Evolutionary conservation across 371 early-diverging fungal genomes (phyloP), one percentile per base, ranked within the genome.

Genomic region (Phascolomyces articulosus): DNA sequence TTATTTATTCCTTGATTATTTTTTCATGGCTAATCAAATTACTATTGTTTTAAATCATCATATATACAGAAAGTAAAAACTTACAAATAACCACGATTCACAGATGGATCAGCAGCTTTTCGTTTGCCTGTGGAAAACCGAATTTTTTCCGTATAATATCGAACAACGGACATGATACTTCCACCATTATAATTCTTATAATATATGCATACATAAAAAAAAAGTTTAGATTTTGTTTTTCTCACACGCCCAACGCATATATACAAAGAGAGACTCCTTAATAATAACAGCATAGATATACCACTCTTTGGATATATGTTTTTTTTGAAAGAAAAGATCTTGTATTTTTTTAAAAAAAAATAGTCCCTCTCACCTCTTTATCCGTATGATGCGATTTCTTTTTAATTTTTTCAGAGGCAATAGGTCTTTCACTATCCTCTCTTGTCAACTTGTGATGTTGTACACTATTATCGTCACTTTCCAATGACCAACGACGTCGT

Each of bases 331-430:
- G 34, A 34, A 34, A 34, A 34, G 11, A 6, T 6, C 9, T 6
- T 31, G 9, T 31, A 31, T 31, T 9, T 1, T 9, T 34, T 9
- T 34, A 34, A n/a, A 7, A 44, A 53, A 4, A 11, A 20, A 18
- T n/a, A 6, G 4, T 24, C 34, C 21, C 18, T 28, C 41, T 23
- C 69, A 77, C 79, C 23, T 75, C 74, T 63, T 69, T 73, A n/a
- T 77, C 77, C 27, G 63, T 63, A 40, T 68, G 67, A n/a, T 67
- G 69, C 13, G 75, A 72, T 55, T 75, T 79, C 62, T 79, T 79
- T 65, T 82, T 82, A 18, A 82, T 82, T 55, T 82, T 82, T 67
- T 82, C 82, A 60, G 82, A 82, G 16, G 82, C 82, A 73, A 82
- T 82, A 2, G 82, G 82, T 20, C 78, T 65, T 56, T 79, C 79